Conservation (phyloP, 2,329 filamentous ascomycete genomes). For the Ilyonectria sp. region DNA sequence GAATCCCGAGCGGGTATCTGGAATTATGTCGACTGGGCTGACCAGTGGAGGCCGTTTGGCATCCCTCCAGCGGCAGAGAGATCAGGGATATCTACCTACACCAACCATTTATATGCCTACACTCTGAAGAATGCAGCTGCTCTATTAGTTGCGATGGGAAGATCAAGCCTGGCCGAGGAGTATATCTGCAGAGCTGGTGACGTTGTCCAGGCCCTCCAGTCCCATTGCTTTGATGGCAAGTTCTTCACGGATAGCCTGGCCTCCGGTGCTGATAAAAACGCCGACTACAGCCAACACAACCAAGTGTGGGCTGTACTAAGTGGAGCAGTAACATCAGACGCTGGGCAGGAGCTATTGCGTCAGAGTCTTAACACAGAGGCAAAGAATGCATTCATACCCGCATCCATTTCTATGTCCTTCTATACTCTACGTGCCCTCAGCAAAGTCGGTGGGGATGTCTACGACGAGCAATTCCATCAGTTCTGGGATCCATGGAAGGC, state of each 20-base stretch:
- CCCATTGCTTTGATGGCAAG: constrained; percentile 50
- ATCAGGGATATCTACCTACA: constrained; percentile 49
- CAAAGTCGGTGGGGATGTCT: constrained; percentile 20
- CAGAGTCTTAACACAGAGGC: background rate
- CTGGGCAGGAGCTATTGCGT: background rate
- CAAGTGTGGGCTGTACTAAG: constrained; percentile 54
- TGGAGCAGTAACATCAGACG: constrained; percentile 41
- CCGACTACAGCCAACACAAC: constrained; percentile 51
- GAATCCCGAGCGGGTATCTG: constrained; percentile 42
- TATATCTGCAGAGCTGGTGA: constrained; percentile 44
- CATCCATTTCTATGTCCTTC: constrained; percentile 38
- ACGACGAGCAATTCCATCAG: constrained; percentile 31
- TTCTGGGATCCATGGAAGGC: constrained; percentile 39
- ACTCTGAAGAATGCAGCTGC: constrained; percentile 51
- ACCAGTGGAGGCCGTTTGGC: constrained; percentile 49
- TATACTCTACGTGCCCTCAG: constrained; percentile 37
- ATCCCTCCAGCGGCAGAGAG: constrained; percentile 54
- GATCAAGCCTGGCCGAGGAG: constrained; percentile 49
- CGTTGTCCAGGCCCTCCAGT: constrained; percentile 42
- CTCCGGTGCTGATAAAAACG: constrained; percentile 39
- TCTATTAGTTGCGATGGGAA: constrained; percentile 50
- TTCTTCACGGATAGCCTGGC: constrained; percentile 54
- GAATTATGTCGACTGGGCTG: constrained; percentile 55
- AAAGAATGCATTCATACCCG: background rate
- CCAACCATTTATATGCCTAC: constrained; percentile 54